These are phyloP conservation scores for Plasmodium inui DNA, from an alignment of 169 alveolate species.

Conservation along the genomic window DNA sequence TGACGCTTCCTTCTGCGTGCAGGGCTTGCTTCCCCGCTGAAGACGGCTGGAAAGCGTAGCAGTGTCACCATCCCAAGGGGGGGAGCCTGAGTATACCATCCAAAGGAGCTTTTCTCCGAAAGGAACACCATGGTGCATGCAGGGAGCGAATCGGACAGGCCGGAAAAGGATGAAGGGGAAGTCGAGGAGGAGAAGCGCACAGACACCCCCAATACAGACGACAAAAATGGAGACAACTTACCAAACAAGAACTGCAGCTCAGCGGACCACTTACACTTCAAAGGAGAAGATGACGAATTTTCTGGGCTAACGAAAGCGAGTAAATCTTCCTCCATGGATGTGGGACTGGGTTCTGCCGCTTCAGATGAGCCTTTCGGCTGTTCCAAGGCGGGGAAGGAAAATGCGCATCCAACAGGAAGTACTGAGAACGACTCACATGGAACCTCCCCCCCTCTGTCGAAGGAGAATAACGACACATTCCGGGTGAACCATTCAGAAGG, in stretches of 20 bases:
- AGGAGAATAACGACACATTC: neutral
- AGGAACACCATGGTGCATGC: conserved; percentile 2
- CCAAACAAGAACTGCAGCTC: conserved; percentile 1
- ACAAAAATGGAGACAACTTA: neutral
- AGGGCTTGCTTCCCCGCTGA: neutral
- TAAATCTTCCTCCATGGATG: neutral
- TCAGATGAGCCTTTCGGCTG: neutral
- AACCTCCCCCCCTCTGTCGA: neutral
- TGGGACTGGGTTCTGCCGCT: conserved; percentile 1
- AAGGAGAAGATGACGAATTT: neutral
- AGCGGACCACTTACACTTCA: neutral
- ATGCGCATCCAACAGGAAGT: neutral
- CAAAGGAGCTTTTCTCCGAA: neutral
- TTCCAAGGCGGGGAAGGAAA: neutral
- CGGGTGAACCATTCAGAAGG: neutral
- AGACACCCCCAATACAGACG: neutral
- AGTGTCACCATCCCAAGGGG: neutral
- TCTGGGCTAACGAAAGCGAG: neutral
- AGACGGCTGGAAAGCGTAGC: neutral
- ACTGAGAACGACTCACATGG: neutral
- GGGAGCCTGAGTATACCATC: neutral
- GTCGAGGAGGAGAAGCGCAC: neutral
- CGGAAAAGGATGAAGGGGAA: neutral
- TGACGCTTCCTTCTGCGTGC: neutral
- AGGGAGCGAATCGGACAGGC: neutral